These are phyloP conservation scores for Hortiboletus rubellus DNA, from an alignment of 1,284 basidiomycete genomes.

Conservation along the genomic window DNA sequence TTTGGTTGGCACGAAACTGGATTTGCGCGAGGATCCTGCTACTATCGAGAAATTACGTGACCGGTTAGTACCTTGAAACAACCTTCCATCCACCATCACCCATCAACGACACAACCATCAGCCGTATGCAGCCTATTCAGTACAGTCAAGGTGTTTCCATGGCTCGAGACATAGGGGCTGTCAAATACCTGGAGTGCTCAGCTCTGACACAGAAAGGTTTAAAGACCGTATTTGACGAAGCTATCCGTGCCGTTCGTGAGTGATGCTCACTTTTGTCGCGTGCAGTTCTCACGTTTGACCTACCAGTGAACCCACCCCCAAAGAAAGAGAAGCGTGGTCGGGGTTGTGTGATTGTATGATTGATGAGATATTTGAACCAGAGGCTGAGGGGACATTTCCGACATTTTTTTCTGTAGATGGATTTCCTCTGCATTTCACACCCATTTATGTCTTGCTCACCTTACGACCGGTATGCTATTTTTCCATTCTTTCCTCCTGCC, in stretches of 20 bases:
- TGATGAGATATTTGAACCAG: constrained; percentile 15
- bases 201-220: constrained; percentile 97
- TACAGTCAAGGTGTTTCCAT: constrained; percentile 90
- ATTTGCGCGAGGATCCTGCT: constrained; percentile 91
- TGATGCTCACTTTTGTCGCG: constrained; percentile 29
- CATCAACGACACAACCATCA: constrained; percentile 33
- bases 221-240: constrained; percentile 97
- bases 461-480: constrained; percentile 42
- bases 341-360: constrained; percentile 73
- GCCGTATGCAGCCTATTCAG: constrained; percentile 92
- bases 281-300: constrained; percentile 16
- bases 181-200: constrained; percentile 97
- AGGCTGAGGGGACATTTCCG: constrained; percentile 20
- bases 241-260: constrained; percentile 89
- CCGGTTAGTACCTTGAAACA: constrained; percentile 49
- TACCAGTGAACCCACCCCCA: constrained; percentile 71
- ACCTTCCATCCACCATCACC: constrained; percentile 1
- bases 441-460: constrained; percentile 56
- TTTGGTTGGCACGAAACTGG: constrained; percentile 97
- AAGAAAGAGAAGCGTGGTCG: constrained; percentile 52
- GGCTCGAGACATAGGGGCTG: constrained; percentile 92
- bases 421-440: constrained; percentile 48
- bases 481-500: constrained; percentile 13
- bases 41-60: constrained; percentile 94
- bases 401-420: constrained; percentile 30